These are phyloP conservation scores for Typha latifolia DNA, from an alignment of 176 grass and related monocot species.

Conservation along the genomic window DNA sequence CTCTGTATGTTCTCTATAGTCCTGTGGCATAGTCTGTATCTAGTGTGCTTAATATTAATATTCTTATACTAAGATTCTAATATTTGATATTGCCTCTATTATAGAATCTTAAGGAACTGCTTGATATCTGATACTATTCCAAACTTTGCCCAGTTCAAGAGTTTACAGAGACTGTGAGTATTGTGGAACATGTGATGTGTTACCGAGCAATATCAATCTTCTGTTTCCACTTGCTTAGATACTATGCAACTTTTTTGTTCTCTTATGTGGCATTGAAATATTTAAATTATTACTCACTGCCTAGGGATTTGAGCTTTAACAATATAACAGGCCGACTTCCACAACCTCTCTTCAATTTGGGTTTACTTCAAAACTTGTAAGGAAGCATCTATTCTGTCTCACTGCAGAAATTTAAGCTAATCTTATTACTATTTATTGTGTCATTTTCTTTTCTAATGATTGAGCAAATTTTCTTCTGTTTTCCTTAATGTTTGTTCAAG, in stretches of 20 bases:
- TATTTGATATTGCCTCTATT: slow-evolving; percentile 9
- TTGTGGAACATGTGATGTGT: background rate
- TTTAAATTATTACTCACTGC: background rate
- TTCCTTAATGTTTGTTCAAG: background rate
- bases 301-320: slow-evolving; percentile 93
- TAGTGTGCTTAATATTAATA: background rate
- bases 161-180: slow-evolving; percentile 35
- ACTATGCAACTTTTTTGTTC: too few relatives aligned
- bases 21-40: slow-evolving; percentile 2
- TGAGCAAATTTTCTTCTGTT: background rate
- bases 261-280: too few relatives aligned
- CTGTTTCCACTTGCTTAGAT: too few relatives aligned
- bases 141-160: slow-evolving; percentile 41
- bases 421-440: slow-evolving; percentile 1
- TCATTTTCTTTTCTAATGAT: background rate
- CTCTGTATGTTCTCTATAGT: slow-evolving; percentile 30
- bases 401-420: background rate
- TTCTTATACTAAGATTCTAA: background rate
- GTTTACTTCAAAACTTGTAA: slow-evolving; percentile 37
- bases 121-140: slow-evolving; percentile 68
- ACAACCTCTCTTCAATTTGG: slow-evolving; percentile 40
- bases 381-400: background rate
- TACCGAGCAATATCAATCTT: too few relatives aligned
- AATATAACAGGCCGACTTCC: slow-evolving; percentile 65
- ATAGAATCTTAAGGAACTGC: slow-evolving; percentile 79